A percentile compares a stretch with the other conserved stretches of the same genome.
phyloP scores from a whole-genome alignment of 352 stramenopile genomes.

The Globisporangium radiosum region DNA sequence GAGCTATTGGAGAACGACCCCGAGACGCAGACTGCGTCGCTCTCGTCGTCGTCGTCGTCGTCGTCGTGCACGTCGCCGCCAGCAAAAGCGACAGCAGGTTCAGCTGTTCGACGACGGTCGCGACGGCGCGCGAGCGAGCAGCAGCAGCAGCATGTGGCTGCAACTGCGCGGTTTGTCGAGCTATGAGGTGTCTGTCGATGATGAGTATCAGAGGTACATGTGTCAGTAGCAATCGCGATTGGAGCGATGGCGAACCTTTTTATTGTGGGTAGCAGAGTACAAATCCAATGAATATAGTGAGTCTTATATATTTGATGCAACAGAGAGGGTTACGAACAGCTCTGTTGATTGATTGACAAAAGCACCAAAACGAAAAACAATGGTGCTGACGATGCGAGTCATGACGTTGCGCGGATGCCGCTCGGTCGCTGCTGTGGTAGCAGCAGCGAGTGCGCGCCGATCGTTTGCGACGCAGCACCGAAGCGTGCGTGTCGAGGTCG shows the following conservation, averaged over 20 bases:
- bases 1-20: constrained; percentile 1
- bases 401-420: neutral
- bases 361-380: neutral
- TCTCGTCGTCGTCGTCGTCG: constrained; percentile 9
- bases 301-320: too few relatives aligned
- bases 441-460: neutral
- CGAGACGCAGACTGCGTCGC: constrained; percentile 11
- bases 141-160: too few relatives aligned
- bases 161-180: too few relatives aligned
- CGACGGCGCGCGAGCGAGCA: constrained; percentile 3
- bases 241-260: neutral
- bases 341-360: too few relatives aligned
- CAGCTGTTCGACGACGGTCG: constrained; percentile 4
- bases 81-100: neutral
- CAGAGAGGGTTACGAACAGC: too few relatives aligned
- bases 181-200: neutral
- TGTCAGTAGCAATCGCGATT: too few relatives aligned
- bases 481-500: constrained; percentile 32
- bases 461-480: constrained; percentile 14
- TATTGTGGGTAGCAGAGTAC: neutral
- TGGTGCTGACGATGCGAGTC: constrained; percentile 2
- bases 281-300: too few relatives aligned
- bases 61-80: neutral
- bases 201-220: neutral
- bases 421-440: neutral